phyloP scores from a whole-genome alignment of 2,329 filamentous ascomycete genomes.

The Pestalotiopsis sp. region DNA sequence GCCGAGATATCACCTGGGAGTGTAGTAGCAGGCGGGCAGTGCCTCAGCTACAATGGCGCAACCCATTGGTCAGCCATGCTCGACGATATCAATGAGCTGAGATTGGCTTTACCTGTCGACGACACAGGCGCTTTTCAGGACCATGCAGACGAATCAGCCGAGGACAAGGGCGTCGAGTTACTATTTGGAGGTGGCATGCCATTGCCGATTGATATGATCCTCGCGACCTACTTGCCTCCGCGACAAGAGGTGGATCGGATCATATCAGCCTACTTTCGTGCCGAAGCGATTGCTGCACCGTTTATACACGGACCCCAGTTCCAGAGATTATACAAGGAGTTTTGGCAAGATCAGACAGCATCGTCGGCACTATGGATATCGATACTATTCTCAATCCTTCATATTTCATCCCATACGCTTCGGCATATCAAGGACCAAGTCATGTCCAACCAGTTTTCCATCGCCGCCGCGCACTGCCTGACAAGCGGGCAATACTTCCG shows the following conservation, averaged over 20 bases:
- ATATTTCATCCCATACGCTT: not conserved
- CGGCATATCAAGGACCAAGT: not conserved
- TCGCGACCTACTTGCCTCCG: not conserved
- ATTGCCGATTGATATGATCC: not conserved
- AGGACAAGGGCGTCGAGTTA: not conserved
- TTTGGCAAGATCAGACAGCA: not conserved
- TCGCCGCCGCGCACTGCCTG: slow-evolving; percentile 7
- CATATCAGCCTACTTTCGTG: slow-evolving; percentile 5
- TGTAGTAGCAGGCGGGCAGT: not conserved
- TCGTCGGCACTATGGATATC: slow-evolving; percentile 1
- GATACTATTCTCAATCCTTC: slow-evolving; percentile 8
- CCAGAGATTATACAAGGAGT: not conserved
- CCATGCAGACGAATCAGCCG: not conserved
- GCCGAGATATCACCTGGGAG: not conserved
- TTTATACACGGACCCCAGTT: slow-evolving; percentile 11
- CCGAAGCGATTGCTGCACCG: not conserved
- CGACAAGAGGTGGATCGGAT: slow-evolving; percentile 8
- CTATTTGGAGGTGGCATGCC: not conserved
- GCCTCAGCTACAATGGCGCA: slow-evolving; percentile 1
- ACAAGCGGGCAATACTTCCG: slow-evolving; percentile 1
- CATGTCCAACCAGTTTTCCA: not conserved
- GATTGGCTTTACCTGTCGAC: not conserved
- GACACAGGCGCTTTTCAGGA: not conserved
- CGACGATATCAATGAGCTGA: slow-evolving; percentile 3
- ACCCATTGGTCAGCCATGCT: slow-evolving; percentile 12